A percentile compares a stretch with the other conserved stretches of the same genome.
Conservation (phyloP, 1,284 basidiomycete species). For the Boletus albobrunnescens region DNA sequence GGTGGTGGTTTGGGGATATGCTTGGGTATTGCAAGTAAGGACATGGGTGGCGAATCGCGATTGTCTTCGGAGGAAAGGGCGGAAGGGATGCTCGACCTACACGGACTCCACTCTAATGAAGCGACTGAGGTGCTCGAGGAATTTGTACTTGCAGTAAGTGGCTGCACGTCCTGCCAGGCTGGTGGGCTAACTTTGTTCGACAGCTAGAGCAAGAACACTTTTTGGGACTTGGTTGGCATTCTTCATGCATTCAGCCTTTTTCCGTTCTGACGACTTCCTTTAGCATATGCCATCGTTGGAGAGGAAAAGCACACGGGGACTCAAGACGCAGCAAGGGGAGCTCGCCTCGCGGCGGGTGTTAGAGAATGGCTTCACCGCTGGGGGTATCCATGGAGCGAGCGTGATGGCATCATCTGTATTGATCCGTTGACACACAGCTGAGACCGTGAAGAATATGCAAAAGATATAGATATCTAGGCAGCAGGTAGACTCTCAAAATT, state of each 20-base stretch:
- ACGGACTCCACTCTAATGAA: constrained; percentile 87
- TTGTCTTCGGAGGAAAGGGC: constrained; percentile 77
- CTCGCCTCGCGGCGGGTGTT: constrained; percentile 78
- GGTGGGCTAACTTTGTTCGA: constrained; percentile 11
- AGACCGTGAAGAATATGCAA: too few relatives aligned
- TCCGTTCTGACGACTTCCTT: constrained; percentile 12
- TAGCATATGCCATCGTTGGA: constrained; percentile 87
- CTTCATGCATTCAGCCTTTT: neutral
- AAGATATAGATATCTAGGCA: constrained; percentile 25
- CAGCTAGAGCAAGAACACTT: constrained; percentile 84
- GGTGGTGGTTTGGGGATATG: constrained; percentile 82
- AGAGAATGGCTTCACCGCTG: constrained; percentile 88
- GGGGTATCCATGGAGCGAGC: constrained; percentile 95
- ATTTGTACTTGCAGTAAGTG: constrained; percentile 80
- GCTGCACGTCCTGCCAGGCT: neutral
- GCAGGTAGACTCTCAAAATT: too few relatives aligned
- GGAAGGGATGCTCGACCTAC: constrained; percentile 78
- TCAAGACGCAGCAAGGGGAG: constrained; percentile 76
- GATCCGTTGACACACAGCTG: constrained; percentile 79
- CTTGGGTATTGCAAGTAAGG: constrained; percentile 73
- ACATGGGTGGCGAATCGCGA: constrained; percentile 50
- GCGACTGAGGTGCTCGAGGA: constrained; percentile 88
- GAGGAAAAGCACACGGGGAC: constrained; percentile 94
- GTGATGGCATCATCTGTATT: constrained; percentile 84
- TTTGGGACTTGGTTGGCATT: constrained; percentile 69